Evolutionary conservation across 345 rosid species (phyloP).

Genomic region (Excoecaria agallocha): DNA sequence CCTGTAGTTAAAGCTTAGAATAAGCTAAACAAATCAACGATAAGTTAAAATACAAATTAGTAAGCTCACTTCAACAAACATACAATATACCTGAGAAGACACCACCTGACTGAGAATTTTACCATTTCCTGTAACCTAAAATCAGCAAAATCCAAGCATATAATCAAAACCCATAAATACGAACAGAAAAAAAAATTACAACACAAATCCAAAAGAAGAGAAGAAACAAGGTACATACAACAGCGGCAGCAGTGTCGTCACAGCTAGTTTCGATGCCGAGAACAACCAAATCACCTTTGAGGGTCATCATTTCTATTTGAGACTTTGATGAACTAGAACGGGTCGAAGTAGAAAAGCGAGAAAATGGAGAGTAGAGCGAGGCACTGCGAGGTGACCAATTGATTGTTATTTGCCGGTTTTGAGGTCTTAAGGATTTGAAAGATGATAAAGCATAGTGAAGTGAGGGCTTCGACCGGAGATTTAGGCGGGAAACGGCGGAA

Average conservation of each 20-base stretch:
- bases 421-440: slow-evolving; percentile 16
- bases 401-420: slow-evolving; percentile 9
- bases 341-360: slow-evolving; percentile 24
- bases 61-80: not conserved
- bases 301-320: not conserved
- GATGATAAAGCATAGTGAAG: slow-evolving; percentile 14
- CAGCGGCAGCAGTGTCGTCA: slow-evolving; percentile 95
- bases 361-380: slow-evolving; percentile 18
- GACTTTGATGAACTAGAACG: slow-evolving; percentile 12
- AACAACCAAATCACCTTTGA: slow-evolving; percentile 58
- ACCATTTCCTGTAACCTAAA: slow-evolving; percentile 81
- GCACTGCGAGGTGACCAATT: slow-evolving; percentile 14
- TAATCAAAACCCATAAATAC: slow-evolving; percentile 2
- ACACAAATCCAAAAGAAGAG: not conserved
- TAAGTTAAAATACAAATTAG: not conserved
- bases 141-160: not conserved
- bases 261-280: slow-evolving; percentile 97
- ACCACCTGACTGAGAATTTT: slow-evolving; percentile 88
- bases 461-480: slow-evolving; percentile 25
- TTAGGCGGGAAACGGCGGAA: slow-evolving; percentile 48
- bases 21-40: slow-evolving; percentile 7
- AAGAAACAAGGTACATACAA: slow-evolving; percentile 41
- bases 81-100: slow-evolving; percentile 73
- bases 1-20: slow-evolving; percentile 43
- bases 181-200: not conserved